Base-by-base conservation (phyloP, 441 rosid genomes). In the Adansonia gregorii region DNA sequence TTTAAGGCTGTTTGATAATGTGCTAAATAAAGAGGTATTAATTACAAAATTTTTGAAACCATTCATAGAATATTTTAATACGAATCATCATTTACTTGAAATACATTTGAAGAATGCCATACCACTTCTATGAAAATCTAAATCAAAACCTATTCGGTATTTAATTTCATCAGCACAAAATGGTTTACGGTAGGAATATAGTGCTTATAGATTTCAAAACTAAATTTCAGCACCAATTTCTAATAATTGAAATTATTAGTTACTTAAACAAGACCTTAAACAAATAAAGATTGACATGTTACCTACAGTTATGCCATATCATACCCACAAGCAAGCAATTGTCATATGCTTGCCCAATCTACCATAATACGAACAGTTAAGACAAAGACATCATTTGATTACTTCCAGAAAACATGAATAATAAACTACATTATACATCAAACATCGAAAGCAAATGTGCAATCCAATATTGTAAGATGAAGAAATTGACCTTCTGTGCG, bases 401-500 rank as follows among this genome's bases (percentile, higher is more conserved):
- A 60, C 19, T 24, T 11, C 2, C 43, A 51, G 9, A 70, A 27
- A 31, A 35, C 4, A 70, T 24, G 11, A 6, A 15, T 14, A 51
- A 51, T 51, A 67, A 15, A 8, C 15, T 27, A 31, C 46, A 17
- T 27, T 51, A 52, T 52, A 9, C 60, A 70, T 8, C 8, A 27
- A 8, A 24, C 12, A 3, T 15, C 4, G 35, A 27, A 27, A 27
- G 35, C 35, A 27, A 22, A 70, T 15, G 19, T 6, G 20, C 5
- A 41, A n/a, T 20, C 35, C 10, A 20, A 20, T 46, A 10, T 1
- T 15, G 14, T 0, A 52, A 49, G 12, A 49, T 2, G 5, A 11
- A 0, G 15, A 71, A 27, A 71, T 35, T 61, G 27, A 87, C 99
- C 90, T 92, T 91, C 17, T 68, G 79, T 17, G 98, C 99, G 1